These are phyloP conservation scores for Agaricales sp. DNA, from an alignment of 1,284 basidiomycete species.

Conservation along the genomic window DNA sequence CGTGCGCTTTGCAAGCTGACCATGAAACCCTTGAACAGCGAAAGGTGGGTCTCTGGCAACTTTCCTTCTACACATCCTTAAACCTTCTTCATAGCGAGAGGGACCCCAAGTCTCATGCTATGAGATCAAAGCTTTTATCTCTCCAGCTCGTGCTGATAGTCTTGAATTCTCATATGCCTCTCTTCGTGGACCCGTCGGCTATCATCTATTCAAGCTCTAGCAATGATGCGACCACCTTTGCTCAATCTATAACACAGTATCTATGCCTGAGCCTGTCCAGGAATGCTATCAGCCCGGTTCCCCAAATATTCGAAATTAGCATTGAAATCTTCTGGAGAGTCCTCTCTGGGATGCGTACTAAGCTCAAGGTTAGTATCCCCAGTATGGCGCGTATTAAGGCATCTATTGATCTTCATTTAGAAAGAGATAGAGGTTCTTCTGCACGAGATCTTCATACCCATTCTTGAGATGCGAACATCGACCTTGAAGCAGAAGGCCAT, in stretches of 20 bases:
- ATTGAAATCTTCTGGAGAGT: conserved; percentile 99
- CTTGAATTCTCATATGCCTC: conserved; percentile 80
- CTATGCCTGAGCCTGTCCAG: conserved; percentile 89
- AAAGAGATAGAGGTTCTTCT: conserved; percentile 99
- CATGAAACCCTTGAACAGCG: conserved; percentile 92
- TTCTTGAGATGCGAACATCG: conserved; percentile 96
- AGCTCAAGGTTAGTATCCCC: conserved; percentile 66
- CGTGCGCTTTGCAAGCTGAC: conserved; percentile 92
- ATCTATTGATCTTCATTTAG: conserved; percentile 25
- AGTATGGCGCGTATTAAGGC: conserved; percentile 7
- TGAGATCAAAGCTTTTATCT: conserved; percentile 91
- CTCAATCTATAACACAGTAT: conserved; percentile 91
- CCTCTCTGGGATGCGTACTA: conserved; percentile 86
- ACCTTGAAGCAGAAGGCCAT: conserved; percentile 92
- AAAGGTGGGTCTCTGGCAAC: conserved; percentile 51
- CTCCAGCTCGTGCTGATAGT: conserved; percentile 91
- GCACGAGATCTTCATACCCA: conserved; percentile 98
- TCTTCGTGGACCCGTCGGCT: conserved; percentile 80
- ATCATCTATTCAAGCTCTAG: conserved; percentile 85
- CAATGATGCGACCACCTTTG: conserved; percentile 79
- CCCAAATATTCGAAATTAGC: conserved; percentile 95
- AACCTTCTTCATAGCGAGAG: conserved; percentile 54
- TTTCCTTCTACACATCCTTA: not conserved
- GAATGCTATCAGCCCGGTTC: conserved; percentile 92
- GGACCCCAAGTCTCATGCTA: conserved; percentile 88